Percentiles rank a stretch among this genome's conserved stretches.
Conservation (phyloP, 768 basidiomycete species). For the Kwoniella botswanensis region DNA sequence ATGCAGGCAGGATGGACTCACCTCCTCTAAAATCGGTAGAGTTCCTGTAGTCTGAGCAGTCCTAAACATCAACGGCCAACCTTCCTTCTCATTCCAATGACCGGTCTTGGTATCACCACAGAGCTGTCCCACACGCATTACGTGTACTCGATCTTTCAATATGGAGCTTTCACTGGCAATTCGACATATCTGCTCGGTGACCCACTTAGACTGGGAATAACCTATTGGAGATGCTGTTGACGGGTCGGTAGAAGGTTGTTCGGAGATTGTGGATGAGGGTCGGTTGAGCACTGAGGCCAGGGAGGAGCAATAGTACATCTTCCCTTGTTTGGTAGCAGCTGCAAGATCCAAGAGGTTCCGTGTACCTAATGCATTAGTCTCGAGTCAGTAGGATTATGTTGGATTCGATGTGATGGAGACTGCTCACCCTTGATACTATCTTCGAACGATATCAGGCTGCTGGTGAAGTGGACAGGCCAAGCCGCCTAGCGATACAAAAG, state of each 20-base stretch:
- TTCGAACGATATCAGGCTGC: constrained; percentile 51
- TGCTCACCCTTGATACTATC: constrained; percentile 48
- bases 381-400: background rate
- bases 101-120: constrained; percentile 54
- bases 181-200: constrained; percentile 51
- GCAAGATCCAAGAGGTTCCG: constrained; percentile 39
- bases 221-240: constrained; percentile 51
- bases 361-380: constrained; percentile 28
- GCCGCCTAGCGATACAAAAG: constrained; percentile 40
- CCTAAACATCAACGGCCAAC: constrained; percentile 55
- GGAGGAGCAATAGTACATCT: constrained; percentile 55
- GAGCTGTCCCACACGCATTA: constrained; percentile 54
- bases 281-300: constrained; percentile 50
- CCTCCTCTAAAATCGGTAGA: constrained; percentile 50
- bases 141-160: constrained; percentile 31
- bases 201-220: constrained; percentile 57
- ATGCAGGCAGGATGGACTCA: constrained; percentile 14
- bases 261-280: constrained; percentile 17
- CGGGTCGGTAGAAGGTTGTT: constrained; percentile 44
- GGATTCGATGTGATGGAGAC: too few relatives aligned
- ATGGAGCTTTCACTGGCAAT: constrained; percentile 23
- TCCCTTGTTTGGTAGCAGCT: constrained; percentile 9
- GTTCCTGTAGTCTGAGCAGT: constrained; percentile 46
- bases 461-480: constrained; percentile 56
- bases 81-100: constrained; percentile 57